Base-by-base conservation (phyloP, 108 stramenopile species). In the Stephanodiscus triporus region DNA sequence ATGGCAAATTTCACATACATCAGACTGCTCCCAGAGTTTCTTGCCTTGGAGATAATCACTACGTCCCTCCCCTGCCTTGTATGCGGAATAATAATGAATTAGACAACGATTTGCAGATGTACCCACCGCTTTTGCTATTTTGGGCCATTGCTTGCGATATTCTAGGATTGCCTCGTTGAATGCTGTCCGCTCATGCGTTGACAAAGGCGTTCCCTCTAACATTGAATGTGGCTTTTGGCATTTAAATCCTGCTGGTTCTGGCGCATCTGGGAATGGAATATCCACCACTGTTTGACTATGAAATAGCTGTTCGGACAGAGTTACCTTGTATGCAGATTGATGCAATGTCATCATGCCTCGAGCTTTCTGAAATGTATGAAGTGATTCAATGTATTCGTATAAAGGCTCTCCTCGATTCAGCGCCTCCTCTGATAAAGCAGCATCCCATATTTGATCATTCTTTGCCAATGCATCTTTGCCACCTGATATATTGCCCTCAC, bases 391-490 rank as follows among this genome's bases (percentile, higher is more conserved):
- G 58, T 84, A 90, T 19, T 72, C 56, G 26, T 84, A 75, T 40
- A 90, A 68, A 45, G 73, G 81, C 51, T 88, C 74, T 42, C 81
- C 87, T 57, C 51, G 24, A 19, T 24, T 22, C 20, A 60, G 62
- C 47, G 86, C 84, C 48, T 66, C 70, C 8, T 64, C 73, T 9
- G 87, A 85, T 5, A 62, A 67, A 11, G 72, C 30, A 11, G 68
- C 67, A 81, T 88, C 87, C 89, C 89, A 90, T 16, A 90, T 73
- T 50, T 81, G 84, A 59, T 81, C 66, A 60, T 50, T 64, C 36
- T 69, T 37, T 14, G 72, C 71, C 1, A 29, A 24, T 3, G 16
- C 27, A n/a, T 7, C 6, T 20, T 26, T 54, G 9, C 4, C 20
- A 17, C 24, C n/a, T 2, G 48, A n/a, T 16, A 20, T 29, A 45